Conservation (phyloP, 805 yeast genomes). For the Yarrowia yakushimensis region DNA sequence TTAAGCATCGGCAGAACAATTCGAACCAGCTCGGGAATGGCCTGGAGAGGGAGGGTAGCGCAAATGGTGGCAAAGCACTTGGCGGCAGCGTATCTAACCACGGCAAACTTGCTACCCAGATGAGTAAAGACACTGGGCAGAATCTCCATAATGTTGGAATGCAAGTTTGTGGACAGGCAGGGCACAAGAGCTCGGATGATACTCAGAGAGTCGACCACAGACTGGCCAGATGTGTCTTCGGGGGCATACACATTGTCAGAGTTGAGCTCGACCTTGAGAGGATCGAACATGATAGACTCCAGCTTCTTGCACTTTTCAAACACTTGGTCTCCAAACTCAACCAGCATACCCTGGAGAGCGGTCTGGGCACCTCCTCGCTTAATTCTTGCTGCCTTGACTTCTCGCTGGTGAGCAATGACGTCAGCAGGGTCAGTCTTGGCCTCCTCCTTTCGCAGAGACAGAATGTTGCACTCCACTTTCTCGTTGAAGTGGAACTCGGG, state of each 20-base stretch:
- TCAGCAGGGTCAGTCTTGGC: constrained; percentile 60
- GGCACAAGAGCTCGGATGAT: constrained; percentile 72
- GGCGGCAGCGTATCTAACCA: constrained; percentile 84
- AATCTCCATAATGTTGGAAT: constrained; percentile 48
- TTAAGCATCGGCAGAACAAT: constrained; percentile 73
- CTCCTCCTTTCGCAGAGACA: constrained; percentile 79
- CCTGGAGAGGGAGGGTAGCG: constrained; percentile 59
- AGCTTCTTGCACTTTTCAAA: constrained; percentile 67
- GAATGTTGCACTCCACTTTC: constrained; percentile 49
- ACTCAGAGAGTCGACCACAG: constrained; percentile 81
- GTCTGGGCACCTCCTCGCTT: constrained; percentile 81
- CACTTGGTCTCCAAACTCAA: constrained; percentile 50
- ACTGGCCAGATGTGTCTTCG: constrained; percentile 59
- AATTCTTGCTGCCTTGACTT: constrained; percentile 67
- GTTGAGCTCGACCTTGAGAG: constrained; percentile 28
- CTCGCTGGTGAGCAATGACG: constrained; percentile 55
- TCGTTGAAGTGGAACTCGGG: constrained; percentile 81
- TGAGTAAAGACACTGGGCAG: constrained; percentile 52
- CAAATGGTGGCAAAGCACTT: constrained; percentile 82
- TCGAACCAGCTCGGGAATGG: constrained; percentile 77
- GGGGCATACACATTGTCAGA: constrained; percentile 39
- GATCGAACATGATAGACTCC: constrained; percentile 52
- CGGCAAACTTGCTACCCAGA: constrained; percentile 68
- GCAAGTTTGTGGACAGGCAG: constrained; percentile 49
- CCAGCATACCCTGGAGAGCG: constrained; percentile 60